These are phyloP conservation scores for Vitis amurensis DNA, from an alignment of 164 flowering plant species.

Conservation along the genomic window DNA sequence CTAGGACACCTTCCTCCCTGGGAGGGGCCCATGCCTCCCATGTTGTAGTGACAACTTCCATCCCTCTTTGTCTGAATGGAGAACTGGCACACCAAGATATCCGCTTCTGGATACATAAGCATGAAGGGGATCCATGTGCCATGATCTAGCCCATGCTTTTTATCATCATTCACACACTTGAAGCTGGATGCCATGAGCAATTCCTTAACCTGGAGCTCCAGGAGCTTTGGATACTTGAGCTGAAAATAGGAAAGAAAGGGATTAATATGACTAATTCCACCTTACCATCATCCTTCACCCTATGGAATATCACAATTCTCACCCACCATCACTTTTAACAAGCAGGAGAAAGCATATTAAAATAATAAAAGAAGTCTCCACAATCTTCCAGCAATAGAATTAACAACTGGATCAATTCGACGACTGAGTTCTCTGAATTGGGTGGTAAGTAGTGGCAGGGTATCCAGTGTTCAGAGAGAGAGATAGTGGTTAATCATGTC, in stretches of 20 bases:
- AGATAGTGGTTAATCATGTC: too few species aligned
- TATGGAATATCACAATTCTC: too few species aligned
- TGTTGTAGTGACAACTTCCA: conserved; percentile 70
- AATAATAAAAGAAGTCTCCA: too few species aligned
- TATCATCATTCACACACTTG: conserved; percentile 50
- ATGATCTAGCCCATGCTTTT: conserved; percentile 78
- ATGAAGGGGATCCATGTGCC: conserved; percentile 89
- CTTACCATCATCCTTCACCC: too few species aligned
- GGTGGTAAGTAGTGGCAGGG: too few species aligned
- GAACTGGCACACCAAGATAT: conserved; percentile 81
- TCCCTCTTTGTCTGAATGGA: conserved; percentile 55
- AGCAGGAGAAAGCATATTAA: too few species aligned
- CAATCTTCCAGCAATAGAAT: too few species aligned
- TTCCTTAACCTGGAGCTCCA: conserved; percentile 75
- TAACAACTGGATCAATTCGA: too few species aligned
- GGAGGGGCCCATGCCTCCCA: conserved; percentile 83
- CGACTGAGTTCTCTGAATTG: too few species aligned
- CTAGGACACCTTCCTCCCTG: conserved; percentile 78
- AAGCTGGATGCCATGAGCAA: conserved; percentile 49
- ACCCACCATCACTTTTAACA: too few species aligned
- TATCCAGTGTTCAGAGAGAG: too few species aligned
- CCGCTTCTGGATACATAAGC: conserved; percentile 88
- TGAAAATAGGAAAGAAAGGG: conserved; percentile 8
- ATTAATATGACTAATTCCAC: too few species aligned
- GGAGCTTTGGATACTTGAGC: conserved; percentile 84